Conservation (phyloP, 768 basidiomycete genomes). For the Psilocybe azurescens region DNA sequence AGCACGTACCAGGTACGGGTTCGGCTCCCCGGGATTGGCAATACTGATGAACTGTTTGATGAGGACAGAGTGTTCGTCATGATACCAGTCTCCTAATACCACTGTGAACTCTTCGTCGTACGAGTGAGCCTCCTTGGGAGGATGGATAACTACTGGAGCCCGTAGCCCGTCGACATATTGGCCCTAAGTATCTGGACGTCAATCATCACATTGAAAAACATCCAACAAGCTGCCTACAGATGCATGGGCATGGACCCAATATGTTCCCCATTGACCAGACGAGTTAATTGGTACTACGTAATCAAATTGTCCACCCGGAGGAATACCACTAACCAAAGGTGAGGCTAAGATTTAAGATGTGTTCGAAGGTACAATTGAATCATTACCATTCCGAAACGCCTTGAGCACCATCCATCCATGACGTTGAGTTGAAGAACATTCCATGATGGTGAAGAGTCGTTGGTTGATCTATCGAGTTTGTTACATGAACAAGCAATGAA, state of each 20-base stretch:
- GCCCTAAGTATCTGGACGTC: slow-evolving; percentile 47
- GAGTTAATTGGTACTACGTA: slow-evolving; percentile 76
- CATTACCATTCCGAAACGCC: slow-evolving; percentile 82
- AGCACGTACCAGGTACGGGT: slow-evolving; percentile 75
- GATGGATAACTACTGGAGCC: slow-evolving; percentile 83
- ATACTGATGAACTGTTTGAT: slow-evolving; percentile 70
- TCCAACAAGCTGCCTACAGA: slow-evolving; percentile 38
- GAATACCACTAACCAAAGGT: slow-evolving; percentile 65
- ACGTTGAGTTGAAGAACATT: slow-evolving; percentile 89
- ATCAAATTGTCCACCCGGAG: slow-evolving; percentile 69
- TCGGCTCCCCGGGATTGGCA: slow-evolving; percentile 86
- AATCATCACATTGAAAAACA: background rate
- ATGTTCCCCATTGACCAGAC: slow-evolving; percentile 79
- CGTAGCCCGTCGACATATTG: slow-evolving; percentile 95
- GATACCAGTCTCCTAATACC: slow-evolving; percentile 92
- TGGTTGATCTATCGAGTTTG: slow-evolving; percentile 69
- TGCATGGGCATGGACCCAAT: slow-evolving; percentile 80
- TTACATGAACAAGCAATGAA: slow-evolving; percentile 76
- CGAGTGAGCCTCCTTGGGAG: slow-evolving; percentile 61
- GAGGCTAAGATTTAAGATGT: background rate
- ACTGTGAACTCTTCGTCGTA: slow-evolving; percentile 95
- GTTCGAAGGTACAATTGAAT: background rate
- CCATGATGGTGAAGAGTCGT: slow-evolving; percentile 91
- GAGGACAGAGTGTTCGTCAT: slow-evolving; percentile 69
- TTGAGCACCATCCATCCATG: slow-evolving; percentile 90